phyloP scores from a whole-genome alignment of 352 stramenopile genomes.

The Pelagophyceae sp. region DNA sequence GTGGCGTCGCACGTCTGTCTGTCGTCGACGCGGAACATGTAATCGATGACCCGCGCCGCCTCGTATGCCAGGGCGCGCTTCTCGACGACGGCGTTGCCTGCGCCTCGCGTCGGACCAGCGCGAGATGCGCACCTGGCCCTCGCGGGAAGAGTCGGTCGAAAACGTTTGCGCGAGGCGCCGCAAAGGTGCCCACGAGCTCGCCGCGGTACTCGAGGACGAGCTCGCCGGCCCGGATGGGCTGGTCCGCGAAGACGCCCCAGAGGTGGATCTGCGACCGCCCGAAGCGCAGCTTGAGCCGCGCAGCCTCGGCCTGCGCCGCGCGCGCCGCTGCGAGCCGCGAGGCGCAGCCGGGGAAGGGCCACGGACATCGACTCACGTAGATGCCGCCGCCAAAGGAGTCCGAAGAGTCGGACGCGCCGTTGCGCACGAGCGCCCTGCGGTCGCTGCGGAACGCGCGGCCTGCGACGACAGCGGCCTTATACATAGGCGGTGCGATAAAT shows the following conservation, averaged over 20 bases:
- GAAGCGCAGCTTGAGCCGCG: neutral
- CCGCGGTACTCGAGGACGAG: constrained; percentile 12
- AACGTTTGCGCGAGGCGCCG: no score
- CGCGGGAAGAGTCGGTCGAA: no score
- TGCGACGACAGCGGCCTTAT: no score
- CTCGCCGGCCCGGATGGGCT: neutral
- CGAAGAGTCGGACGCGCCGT: neutral
- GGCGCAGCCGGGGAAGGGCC: no score
- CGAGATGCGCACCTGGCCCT: no score
- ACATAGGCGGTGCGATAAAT: no score
- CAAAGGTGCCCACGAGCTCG: constrained; percentile 5
- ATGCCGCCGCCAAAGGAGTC: neutral
- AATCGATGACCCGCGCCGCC: neutral
- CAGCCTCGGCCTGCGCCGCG: neutral
- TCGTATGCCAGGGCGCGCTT: neutral
- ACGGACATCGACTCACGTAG: no score
- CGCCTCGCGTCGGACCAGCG: no score
- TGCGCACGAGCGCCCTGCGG: neutral
- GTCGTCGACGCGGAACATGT: constrained; percentile 13
- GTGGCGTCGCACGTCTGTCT: neutral
- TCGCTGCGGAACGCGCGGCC: constrained; percentile 13
- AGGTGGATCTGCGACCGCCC: constrained; percentile 9
- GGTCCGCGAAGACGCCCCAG: constrained; percentile 8
- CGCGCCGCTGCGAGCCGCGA: no score
- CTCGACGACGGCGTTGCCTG: neutral